Evolutionary conservation across 75 land plant genomes (phyloP), one percentile per base, ranked within the genome.

Genomic region (Pinus taeda): DNA sequence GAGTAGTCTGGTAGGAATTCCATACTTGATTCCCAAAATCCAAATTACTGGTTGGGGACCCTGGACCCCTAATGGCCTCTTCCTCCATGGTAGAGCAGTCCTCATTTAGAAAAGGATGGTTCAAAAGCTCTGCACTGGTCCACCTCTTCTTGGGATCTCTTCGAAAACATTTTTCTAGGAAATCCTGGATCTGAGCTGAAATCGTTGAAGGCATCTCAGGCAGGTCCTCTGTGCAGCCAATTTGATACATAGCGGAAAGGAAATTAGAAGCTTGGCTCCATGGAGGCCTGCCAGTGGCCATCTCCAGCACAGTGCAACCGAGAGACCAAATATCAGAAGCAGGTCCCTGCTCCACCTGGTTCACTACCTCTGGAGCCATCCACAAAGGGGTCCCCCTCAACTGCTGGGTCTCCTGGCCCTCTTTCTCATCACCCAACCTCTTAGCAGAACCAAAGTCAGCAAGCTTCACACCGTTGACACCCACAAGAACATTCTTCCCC

Each of bases 381-480:
- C 86, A 86, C 57, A 86, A 30, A 0, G 88, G 88, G 12, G 88
- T 83, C 0, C 85, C 88, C 22, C 66, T 78, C 4, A 71, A 26
- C 3, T 14, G 18, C 36, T 4, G 1, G 14, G 14, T 11, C 4
- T 11, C 4, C 22, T 11, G 8, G 11, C 20, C 60, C 66, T 11
- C 75, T 26, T 59, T 33, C 33, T 2, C 61, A 12, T 57, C 60
- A 20, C 56, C 69, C 18, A 65, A 49, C 6, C 67, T 59, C 77
- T 71, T 77, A 33, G 90, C 87, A 6, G 88, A 79, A 13, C 90
- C 90, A 5, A 88, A 81, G 63, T 88, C 90, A 2, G 82, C 84
- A 8, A 88, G 59, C 80, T 82, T 85, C 57, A 86, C 85, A 42
- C 83, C 82, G 18, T 15, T 69, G 65, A 14, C 3, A 15, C 88